Conservation (phyloP, 176 grass and related monocot species). For the Neostapfia colusana region DNA sequence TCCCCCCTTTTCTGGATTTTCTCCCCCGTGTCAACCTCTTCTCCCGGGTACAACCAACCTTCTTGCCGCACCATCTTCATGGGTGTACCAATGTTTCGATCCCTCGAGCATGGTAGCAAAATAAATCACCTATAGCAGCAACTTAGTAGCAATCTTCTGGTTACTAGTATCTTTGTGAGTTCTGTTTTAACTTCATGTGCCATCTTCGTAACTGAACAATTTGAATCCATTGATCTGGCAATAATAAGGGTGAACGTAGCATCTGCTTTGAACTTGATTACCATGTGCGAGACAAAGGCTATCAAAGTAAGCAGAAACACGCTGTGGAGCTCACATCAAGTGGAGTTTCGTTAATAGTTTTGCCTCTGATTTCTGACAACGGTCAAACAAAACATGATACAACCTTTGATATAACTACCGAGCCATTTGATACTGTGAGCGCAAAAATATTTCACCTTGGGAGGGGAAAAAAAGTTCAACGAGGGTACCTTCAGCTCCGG, state of each 20-base stretch:
- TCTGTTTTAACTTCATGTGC: constrained; percentile 1
- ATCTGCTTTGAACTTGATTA: neutral
- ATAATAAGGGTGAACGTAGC: neutral
- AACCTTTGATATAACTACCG: neutral
- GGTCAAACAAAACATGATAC: neutral
- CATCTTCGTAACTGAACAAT: constrained; percentile 16
- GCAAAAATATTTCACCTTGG: neutral
- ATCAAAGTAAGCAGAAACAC: neutral
- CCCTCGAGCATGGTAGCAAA: too few relatives aligned
- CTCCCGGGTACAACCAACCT: too few relatives aligned
- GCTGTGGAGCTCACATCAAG: neutral
- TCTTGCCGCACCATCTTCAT: too few relatives aligned
- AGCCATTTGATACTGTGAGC: neutral
- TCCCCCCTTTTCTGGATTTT: too few relatives aligned
- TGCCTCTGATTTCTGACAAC: neutral
- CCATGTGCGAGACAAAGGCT: neutral
- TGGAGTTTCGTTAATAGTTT: neutral
- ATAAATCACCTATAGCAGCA: too few relatives aligned
- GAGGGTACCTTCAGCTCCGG: constrained; percentile 48
- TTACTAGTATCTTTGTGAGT: neutral
- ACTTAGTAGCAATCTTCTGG: too few relatives aligned
- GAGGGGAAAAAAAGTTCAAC: neutral
- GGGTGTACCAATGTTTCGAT: too few relatives aligned
- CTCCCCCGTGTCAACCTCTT: too few relatives aligned
- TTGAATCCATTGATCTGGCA: constrained; percentile 6